Evolutionary conservation across 805 yeast species (phyloP).

Genomic region (Grigorovia transvaalensis): DNA sequence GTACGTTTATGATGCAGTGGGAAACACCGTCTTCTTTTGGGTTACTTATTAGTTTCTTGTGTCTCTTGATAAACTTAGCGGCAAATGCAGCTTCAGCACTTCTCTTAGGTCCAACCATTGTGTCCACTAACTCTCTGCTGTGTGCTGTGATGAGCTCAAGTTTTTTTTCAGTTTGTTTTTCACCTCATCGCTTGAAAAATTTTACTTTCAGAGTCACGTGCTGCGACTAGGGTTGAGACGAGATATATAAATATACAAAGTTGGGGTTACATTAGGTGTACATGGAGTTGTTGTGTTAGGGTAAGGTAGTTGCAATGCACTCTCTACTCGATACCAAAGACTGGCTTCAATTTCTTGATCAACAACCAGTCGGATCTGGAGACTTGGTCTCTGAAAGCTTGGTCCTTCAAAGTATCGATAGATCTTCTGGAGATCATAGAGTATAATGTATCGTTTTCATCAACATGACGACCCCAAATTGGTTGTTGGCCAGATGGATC

Average conservation of each 20-base stretch:
- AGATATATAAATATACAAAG: background rate
- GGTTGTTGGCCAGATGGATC: slow-evolving; percentile 90
- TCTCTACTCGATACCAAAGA: slow-evolving; percentile 58
- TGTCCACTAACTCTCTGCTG: background rate
- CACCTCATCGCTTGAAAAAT: background rate
- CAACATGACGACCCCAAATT: slow-evolving; percentile 98
- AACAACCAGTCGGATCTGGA: slow-evolving; percentile 93
- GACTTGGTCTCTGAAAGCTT: slow-evolving; percentile 92
- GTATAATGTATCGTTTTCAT: slow-evolving; percentile 81
- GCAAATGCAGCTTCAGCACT: slow-evolving; percentile 13
- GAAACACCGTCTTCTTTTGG: slow-evolving; percentile 25
- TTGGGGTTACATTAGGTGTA: too few relatives aligned
- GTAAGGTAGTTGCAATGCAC: too few relatives aligned
- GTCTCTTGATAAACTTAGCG: slow-evolving; percentile 21
- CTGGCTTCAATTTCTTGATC: slow-evolving; percentile 76
- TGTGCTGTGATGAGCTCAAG: background rate
- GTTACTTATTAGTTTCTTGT: slow-evolving; percentile 18
- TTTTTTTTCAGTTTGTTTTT: background rate
- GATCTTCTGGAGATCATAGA: slow-evolving; percentile 85
- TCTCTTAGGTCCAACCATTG: slow-evolving; percentile 19
- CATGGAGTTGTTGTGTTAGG: too few relatives aligned
- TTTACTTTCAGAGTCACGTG: background rate
- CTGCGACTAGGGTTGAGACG: background rate
- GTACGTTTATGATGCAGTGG: slow-evolving; percentile 26
- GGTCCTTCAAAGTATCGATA: slow-evolving; percentile 94